Evolutionary conservation across 768 basidiomycete genomes (phyloP), one percentile per base, ranked within the genome.

Genomic region (Leucocoprinus sp.): DNA sequence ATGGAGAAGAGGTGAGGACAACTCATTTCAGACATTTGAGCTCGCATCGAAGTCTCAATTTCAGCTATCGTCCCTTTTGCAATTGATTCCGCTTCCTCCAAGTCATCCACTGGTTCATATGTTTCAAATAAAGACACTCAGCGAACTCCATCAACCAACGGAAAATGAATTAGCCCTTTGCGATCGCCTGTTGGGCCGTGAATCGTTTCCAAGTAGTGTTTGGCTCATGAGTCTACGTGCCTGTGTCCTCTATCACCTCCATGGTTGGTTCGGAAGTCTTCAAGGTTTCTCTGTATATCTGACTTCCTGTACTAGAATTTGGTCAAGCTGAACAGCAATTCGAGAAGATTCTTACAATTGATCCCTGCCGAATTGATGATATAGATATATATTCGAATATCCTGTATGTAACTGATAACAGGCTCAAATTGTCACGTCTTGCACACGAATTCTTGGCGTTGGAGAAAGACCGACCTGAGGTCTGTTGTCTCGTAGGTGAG

Each of bases 321-420:
- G 78, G 81, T 43, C 79, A 81, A 45, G 92, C 96, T 2, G 87
- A 89, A 59, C 65, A 64, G 23, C 82, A 91, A 55, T 99, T 97
- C 60, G 85, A 92, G 55, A 74, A 76, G 53, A 86, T 98, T 26
- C 75, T 89, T 26, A 63, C 68, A 2, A 58, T 83, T 27, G 93
- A 97, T 59, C 95, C 93, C 7, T 82, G 81, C 63, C 78, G 93
- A 19, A 78, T 96, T 47, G 96, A 99, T 52, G 89, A 96, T 56
- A 84, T 98, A 46, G 96, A 98, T 57, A 80, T 96, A 28, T 93
- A 86, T 61, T 95, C 93, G 45, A 96, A 98, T 59, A 96, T 98
- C 58, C 74, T 98, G 33, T 98, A 97, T 62, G 93, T 98, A 2
- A 90, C 89, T 38, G 88, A 93, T 56, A 90, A 89, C 55, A 77